A percentile compares a stretch with the other conserved stretches of the same genome.
Evolutionary conservation across 192 early-diverging fungal species (phyloP).

Genomic region (Coemansia sp.): DNA sequence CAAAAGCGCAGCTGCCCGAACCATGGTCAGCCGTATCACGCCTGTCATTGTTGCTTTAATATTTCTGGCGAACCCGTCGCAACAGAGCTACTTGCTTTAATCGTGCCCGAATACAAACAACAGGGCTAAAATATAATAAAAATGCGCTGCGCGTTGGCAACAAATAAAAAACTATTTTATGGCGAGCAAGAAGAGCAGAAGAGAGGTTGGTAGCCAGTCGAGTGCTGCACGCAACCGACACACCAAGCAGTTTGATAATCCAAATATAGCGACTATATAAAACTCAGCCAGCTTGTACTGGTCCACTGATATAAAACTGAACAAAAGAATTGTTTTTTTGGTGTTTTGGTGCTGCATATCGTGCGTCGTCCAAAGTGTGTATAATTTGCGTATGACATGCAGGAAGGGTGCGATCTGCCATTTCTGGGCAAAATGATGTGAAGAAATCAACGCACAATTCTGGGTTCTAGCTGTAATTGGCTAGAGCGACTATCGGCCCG

Average conservation of each 20-base stretch:
- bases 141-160: background rate
- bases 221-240: background rate
- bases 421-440: background rate
- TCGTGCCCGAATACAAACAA: background rate
- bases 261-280: background rate
- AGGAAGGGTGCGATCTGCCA: slow-evolving; percentile 4
- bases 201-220: background rate
- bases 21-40: background rate
- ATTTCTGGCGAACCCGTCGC: background rate
- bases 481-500: background rate
- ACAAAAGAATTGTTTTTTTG: background rate
- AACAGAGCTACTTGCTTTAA: background rate
- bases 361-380: background rate
- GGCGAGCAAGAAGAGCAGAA: background rate
- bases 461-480: background rate
- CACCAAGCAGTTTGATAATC: background rate
- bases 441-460: background rate
- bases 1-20: slow-evolving; percentile 8
- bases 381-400: slow-evolving; percentile 1
- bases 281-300: background rate
- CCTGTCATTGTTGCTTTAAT: background rate
- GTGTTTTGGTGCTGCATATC: slow-evolving; percentile 16
- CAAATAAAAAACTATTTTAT: background rate
- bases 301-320: background rate
- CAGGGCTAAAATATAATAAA: background rate